Base-by-base conservation (phyloP, 1,284 basidiomycete genomes). In the Porogramme epimiltina region DNA sequence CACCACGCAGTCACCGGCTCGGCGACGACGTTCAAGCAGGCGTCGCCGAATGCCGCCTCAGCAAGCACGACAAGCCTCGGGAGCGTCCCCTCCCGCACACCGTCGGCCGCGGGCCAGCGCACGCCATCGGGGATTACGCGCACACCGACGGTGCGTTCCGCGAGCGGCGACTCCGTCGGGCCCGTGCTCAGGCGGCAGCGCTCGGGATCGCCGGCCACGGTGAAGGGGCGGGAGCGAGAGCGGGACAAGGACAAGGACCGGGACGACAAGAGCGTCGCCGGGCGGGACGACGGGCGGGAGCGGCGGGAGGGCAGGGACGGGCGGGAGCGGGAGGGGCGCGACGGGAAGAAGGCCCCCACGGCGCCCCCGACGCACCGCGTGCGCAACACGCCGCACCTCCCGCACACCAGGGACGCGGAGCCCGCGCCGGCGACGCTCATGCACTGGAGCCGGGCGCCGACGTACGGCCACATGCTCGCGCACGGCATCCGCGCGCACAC, bases 391-490 rank as follows among this genome's bases (percentile, higher is more conserved):
- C 67, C 87, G 2, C 77, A 77, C 22, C 65, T 89, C 15, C 81
- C 82, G 1, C 77, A 85, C 56, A 75, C 76, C 40, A 77, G 80
- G 61, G 77, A 85, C 42, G 79, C 74, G 4, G 74, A 80, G 43
- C 75, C 62, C 63, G 82, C 72, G 54, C 85, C 71, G 46, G 75
- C 81, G 45, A 81, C 82, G 11, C 66, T 80, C 38, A 93, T 95
- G 88, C 91, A 95, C 69, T 95, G 92, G 88, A 91, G 89, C 58
- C 79, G 81, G 48, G 87, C 91, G 1, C 89, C 93, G 0, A 86
- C 89, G 6, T 89, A 91, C 65, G 93, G 93, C 1, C 61, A 73
- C 1, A 70, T 93, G 41, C 93, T 93, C 2, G 79, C 77, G 59
- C 84, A 87, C 57, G 81, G 83, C 10, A 83, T 95, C 72, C 82